Conservation (phyloP, 78 protist species). For the Mastigamoeba balamuthi region DNA sequence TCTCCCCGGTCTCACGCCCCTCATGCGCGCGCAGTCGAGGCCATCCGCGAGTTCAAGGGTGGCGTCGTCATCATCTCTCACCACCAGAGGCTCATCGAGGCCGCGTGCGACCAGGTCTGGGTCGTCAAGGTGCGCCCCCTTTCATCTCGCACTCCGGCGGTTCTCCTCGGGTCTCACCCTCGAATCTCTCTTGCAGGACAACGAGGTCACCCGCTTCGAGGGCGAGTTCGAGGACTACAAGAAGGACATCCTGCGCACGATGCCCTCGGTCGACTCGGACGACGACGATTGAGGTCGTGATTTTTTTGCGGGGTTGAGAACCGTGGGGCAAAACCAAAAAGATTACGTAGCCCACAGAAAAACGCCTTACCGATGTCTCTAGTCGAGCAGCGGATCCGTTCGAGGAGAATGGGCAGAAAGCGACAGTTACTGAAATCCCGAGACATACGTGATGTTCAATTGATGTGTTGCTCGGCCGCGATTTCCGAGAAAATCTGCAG, state of each 20-base stretch:
- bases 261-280: neutral
- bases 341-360: no score
- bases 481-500: no score
- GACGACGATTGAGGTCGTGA: neutral
- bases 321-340: no score
- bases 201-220: conserved; percentile 28
- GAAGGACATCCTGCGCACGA: conserved; percentile 13
- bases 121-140: conserved; percentile 26
- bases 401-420: no score
- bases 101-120: conserved; percentile 48
- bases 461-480: no score
- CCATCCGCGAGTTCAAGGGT: conserved; percentile 68
- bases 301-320: no score
- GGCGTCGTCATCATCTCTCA: conserved; percentile 80
- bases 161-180: neutral
- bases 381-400: no score
- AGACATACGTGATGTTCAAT: no score
- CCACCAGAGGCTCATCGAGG: conserved; percentile 55
- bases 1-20: no score
- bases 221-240: conserved; percentile 49
- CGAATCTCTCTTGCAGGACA: conserved; percentile 15
- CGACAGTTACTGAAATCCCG: no score
- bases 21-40: conserved; percentile 10
- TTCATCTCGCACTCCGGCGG: neutral
- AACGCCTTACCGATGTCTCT: no score